Conservation (phyloP, 495 filamentous ascomycete species). For the Penicillium steckii region DNA sequence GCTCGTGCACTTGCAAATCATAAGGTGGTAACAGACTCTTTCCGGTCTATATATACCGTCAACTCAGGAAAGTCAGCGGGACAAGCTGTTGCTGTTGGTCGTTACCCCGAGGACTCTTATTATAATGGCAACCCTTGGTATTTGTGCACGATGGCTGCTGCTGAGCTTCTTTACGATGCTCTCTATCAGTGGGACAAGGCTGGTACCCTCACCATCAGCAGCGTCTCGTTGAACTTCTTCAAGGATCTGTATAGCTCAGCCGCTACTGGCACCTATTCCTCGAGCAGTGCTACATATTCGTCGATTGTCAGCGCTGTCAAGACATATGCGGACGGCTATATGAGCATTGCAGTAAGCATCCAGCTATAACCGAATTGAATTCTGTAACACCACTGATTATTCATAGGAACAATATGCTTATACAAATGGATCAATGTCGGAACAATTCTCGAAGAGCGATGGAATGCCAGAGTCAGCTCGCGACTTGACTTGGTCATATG, state of each 20-base stretch:
- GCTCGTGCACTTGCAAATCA: conserved; percentile 62
- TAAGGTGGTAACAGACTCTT: conserved; percentile 62
- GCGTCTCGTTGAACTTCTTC: conserved; percentile 57
- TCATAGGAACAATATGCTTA: conserved; percentile 37
- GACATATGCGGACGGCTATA: conserved; percentile 64
- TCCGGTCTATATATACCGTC: conserved; percentile 56
- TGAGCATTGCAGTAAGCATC: conserved; percentile 46
- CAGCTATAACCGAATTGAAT: neutral
- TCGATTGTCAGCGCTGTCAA: conserved; percentile 52
- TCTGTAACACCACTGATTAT: neutral
- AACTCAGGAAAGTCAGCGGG: conserved; percentile 47
- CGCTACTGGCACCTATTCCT: conserved; percentile 50
- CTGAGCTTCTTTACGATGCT: conserved; percentile 65
- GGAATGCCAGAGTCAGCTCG: conserved; percentile 55
- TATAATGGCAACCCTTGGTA: conserved; percentile 71
- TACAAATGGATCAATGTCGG: conserved; percentile 55
- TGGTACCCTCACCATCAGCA: conserved; percentile 52
- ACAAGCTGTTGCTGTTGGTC: conserved; percentile 61
- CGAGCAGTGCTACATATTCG: conserved; percentile 45
- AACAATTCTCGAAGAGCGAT: conserved; percentile 56
- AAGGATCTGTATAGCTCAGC: conserved; percentile 47
- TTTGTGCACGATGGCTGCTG: conserved; percentile 61
- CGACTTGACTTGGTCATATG: conserved; percentile 55
- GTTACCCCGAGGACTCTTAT: conserved; percentile 70
- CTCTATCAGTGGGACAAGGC: conserved; percentile 56